A percentile compares a stretch with the other conserved stretches of the same genome.
Evolutionary conservation across 495 filamentous ascomycete species (phyloP).

Genomic region (Penicillium bovifimosum): DNA sequence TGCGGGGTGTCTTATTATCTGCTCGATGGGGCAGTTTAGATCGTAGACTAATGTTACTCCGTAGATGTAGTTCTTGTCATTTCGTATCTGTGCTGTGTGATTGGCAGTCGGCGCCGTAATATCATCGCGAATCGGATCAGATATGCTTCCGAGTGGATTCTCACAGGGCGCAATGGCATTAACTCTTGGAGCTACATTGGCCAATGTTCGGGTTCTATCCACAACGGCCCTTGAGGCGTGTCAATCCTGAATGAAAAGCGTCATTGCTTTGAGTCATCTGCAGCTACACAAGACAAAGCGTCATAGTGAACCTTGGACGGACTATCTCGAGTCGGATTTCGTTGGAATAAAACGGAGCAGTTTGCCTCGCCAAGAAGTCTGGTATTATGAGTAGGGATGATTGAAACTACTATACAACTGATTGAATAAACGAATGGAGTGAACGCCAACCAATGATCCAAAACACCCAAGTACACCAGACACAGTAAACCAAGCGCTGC

Average conservation of each 20-base stretch:
- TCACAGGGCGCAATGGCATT: neutral
- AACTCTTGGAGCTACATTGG: neutral
- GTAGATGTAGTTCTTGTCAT: constrained; percentile 8
- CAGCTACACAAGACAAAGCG: too few relatives aligned
- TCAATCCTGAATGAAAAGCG: too few relatives aligned
- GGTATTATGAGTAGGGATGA: constrained; percentile 5
- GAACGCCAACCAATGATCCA: neutral
- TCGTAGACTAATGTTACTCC: neutral
- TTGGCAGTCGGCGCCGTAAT: constrained; percentile 13
- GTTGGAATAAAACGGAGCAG: neutral
- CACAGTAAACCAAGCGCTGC: neutral
- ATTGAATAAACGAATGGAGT: neutral
- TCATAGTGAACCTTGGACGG: too few relatives aligned
- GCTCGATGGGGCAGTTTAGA: neutral
- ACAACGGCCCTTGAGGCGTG: too few relatives aligned
- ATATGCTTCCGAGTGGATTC: neutral
- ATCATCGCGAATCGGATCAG: neutral
- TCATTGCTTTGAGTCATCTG: too few relatives aligned
- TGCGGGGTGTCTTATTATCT: neutral
- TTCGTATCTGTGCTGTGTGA: constrained; percentile 1
- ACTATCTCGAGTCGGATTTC: neutral
- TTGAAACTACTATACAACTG: neutral
- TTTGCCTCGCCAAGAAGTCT: neutral
- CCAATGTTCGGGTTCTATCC: too few relatives aligned
- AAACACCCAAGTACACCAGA: constrained; percentile 3